phyloP scores from a whole-genome alignment of 805 yeast genomes.

The Candida taoyuanica region DNA sequence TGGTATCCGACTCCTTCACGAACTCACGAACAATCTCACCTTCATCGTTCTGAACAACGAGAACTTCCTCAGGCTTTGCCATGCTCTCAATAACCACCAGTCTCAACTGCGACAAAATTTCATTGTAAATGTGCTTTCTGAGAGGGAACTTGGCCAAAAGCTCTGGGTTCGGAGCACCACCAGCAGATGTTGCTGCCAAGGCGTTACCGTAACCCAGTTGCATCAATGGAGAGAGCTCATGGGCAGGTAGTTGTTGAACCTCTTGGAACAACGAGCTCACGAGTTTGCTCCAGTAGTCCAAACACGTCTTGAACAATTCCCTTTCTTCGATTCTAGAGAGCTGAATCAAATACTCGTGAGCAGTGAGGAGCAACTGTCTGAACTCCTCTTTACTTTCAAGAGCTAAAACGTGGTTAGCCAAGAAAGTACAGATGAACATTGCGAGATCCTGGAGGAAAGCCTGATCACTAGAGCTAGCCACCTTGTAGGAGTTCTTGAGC shows the following conservation, averaged over 20 bases:
- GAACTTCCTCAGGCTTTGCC: slow-evolving; percentile 98
- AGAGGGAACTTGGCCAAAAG: slow-evolving; percentile 72
- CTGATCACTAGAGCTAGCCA: slow-evolving; percentile 80
- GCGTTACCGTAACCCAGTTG: slow-evolving; percentile 50
- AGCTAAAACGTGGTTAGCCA: slow-evolving; percentile 64
- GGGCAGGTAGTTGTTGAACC: slow-evolving; percentile 72
- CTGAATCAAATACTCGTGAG: slow-evolving; percentile 78
- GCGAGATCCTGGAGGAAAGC: slow-evolving; percentile 94
- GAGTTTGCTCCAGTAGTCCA: slow-evolving; percentile 90
- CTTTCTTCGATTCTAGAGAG: slow-evolving; percentile 91
- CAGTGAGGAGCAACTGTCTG: slow-evolving; percentile 57
- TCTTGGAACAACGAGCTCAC: slow-evolving; percentile 83
- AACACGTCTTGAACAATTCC: slow-evolving; percentile 90
- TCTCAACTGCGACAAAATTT: slow-evolving; percentile 76
- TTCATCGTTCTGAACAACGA: slow-evolving; percentile 96
- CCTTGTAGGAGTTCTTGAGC: slow-evolving; percentile 63
- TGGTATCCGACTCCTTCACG: slow-evolving; percentile 95
- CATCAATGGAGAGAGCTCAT: slow-evolving; percentile 70
- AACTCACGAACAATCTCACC: slow-evolving; percentile 98
- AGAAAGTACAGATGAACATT: slow-evolving; percentile 82
- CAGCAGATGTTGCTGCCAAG: slow-evolving; percentile 38
- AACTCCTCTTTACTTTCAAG: slow-evolving; percentile 53
- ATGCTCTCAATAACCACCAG: slow-evolving; percentile 93
- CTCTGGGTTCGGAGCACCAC: slow-evolving; percentile 87
- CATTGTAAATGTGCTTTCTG: slow-evolving; percentile 80